Percentiles rank a stretch among this genome's conserved stretches.
Conservation (phyloP, 257 asterid species). For the Solanum stenotomum region DNA sequence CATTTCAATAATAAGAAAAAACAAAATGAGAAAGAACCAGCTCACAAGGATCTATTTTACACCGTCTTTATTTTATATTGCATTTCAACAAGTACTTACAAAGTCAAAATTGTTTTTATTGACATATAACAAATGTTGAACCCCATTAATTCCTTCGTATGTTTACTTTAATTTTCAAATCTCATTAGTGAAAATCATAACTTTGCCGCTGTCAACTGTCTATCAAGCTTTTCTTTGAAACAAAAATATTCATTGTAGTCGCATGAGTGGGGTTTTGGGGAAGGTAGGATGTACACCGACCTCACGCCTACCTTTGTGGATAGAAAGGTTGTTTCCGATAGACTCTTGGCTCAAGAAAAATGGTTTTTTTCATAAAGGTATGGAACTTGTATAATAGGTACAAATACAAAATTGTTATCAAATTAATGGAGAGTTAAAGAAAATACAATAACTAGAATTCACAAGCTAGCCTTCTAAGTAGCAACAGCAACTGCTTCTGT, state of each 20-base stretch:
- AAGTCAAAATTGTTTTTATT: too few relatives aligned
- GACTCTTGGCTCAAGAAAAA: background rate
- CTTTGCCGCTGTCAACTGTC: background rate
- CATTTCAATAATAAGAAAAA: background rate
- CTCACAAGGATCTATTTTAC: background rate
- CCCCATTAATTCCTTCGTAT: background rate
- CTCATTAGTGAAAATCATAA: background rate
- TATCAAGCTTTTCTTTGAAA: background rate
- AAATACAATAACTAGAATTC: background rate
- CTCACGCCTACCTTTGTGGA: background rate
- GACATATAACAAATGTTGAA: background rate
- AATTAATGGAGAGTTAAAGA: background rate
- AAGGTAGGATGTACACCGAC: background rate
- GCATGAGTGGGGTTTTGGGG: background rate
- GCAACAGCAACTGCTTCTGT: constrained; percentile 24
- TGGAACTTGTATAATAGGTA: background rate
- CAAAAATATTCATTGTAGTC: background rate
- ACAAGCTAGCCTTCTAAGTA: background rate
- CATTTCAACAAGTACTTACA: background rate
- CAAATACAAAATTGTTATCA: background rate
- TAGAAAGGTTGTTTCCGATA: background rate
- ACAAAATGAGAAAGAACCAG: too few relatives aligned
- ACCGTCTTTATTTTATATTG: too few relatives aligned
- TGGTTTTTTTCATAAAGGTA: background rate
- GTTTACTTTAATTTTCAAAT: background rate